Percentiles rank a stretch among this genome's conserved stretches.
Conservation (phyloP, 306 rosid genomes). For the Cucumis hystrix region DNA sequence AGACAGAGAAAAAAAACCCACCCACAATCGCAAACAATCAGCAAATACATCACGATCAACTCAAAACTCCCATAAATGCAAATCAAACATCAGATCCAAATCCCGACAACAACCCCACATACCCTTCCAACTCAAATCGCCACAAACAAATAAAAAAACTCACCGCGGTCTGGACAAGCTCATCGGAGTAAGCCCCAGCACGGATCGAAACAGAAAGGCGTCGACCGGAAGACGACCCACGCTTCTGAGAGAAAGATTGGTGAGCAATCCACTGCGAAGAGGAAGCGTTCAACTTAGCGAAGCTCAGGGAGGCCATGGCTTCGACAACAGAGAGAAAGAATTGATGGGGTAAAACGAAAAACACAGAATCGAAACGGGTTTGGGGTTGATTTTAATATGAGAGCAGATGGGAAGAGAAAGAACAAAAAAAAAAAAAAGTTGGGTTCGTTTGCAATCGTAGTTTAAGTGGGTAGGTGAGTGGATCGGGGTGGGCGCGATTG, state of each 20-base stretch:
- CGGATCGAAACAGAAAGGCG: slow-evolving; percentile 67
- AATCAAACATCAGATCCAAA: background rate
- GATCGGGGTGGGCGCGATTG: background rate
- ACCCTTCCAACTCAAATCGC: background rate
- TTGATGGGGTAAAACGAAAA: background rate
- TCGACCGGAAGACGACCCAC: slow-evolving; percentile 42
- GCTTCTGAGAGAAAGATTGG: slow-evolving; percentile 45
- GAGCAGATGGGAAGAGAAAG: background rate
- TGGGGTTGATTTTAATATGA: background rate
- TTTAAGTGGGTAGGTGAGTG: background rate
- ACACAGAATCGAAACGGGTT: background rate
- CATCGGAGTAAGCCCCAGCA: slow-evolving; percentile 69
- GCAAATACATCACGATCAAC: background rate
- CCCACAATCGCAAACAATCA: background rate
- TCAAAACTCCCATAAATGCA: background rate
- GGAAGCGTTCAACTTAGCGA: slow-evolving; percentile 47
- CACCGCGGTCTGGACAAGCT: slow-evolving; percentile 83
- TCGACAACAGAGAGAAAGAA: background rate
- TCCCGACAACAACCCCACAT: background rate
- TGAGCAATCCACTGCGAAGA: slow-evolving; percentile 66
- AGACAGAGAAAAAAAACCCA: background rate
- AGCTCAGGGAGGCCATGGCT: slow-evolving; percentile 55
- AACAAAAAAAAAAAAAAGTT: background rate
- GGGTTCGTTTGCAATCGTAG: background rate
- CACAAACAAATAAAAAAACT: slow-evolving; percentile 15